Evolutionary conservation across 192 early-diverging fungal species (phyloP).

Genomic region (Chytriomyces sp.): DNA sequence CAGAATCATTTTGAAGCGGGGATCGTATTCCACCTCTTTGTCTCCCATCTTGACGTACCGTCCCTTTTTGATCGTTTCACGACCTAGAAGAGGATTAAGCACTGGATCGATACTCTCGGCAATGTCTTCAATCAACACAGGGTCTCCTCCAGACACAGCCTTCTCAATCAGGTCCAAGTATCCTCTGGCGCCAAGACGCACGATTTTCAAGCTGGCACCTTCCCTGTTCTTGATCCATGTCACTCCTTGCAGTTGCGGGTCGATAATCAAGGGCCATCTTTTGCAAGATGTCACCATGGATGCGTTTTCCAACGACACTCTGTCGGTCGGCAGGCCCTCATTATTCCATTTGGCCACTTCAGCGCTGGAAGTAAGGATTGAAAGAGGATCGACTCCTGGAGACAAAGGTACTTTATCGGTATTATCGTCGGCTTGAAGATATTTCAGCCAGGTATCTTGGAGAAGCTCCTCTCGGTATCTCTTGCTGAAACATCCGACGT

Average conservation of each 20-base stretch:
- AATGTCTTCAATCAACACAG: conserved; percentile 69
- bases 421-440: conserved; percentile 50
- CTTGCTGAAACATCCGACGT: conserved; percentile 71
- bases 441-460: conserved; percentile 63
- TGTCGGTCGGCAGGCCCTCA: conserved; percentile 67
- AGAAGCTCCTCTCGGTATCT: conserved; percentile 64
- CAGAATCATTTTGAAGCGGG: conserved; percentile 65
- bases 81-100: conserved; percentile 66
- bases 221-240: conserved; percentile 70
- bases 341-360: conserved; percentile 73
- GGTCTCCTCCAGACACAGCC: conserved; percentile 63
- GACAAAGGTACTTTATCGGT: conserved; percentile 60
- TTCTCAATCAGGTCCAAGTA: conserved; percentile 70
- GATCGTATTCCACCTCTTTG: conserved; percentile 74
- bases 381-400: conserved; percentile 60
- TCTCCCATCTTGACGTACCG: conserved; percentile 71
- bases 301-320: conserved; percentile 68
- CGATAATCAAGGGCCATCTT: conserved; percentile 71
- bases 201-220: conserved; percentile 59
- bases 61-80: conserved; percentile 71
- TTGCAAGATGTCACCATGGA: conserved; percentile 68
- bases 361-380: conserved; percentile 61
- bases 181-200: conserved; percentile 61
- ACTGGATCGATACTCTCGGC: conserved; percentile 66
- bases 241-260: conserved; percentile 71